A percentile compares a stretch with the other conserved stretches of the same genome.
These are phyloP conservation scores for Cladosporium phlei DNA, from an alignment of 2,329 filamentous ascomycete genomes.

Conservation along the genomic window DNA sequence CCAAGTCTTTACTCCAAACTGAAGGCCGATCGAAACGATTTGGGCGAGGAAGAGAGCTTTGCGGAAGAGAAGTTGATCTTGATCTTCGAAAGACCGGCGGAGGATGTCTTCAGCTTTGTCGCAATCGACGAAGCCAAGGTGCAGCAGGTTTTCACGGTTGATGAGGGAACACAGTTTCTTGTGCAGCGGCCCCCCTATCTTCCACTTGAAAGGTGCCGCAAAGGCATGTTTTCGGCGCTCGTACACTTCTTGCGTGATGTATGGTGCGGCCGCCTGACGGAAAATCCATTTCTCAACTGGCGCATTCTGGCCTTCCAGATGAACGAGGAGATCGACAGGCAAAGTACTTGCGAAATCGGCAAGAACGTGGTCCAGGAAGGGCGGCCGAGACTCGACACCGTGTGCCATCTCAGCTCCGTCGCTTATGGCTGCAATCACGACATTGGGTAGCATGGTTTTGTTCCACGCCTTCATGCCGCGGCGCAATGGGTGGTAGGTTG, in stretches of 20 bases:
- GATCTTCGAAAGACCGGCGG: background rate
- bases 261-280: slow-evolving; percentile 23
- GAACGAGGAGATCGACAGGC: background rate
- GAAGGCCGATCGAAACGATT: background rate
- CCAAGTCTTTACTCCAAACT: background rate
- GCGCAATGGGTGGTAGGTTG: too few species aligned
- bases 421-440: background rate
- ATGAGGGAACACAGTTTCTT: slow-evolving; percentile 17
- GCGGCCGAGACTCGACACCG: background rate
- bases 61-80: background rate
- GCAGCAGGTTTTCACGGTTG: slow-evolving; percentile 5
- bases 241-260: slow-evolving; percentile 24
- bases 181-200: slow-evolving; percentile 19
- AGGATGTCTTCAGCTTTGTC: background rate
- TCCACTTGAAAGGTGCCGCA: slow-evolving; percentile 20
- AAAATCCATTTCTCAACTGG: slow-evolving; percentile 24
- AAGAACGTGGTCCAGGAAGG: background rate
- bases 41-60: background rate
- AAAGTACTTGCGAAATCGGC: background rate
- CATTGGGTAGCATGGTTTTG: too few species aligned
- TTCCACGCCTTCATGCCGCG: too few species aligned
- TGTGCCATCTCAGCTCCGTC: background rate
- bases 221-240: slow-evolving; percentile 23
- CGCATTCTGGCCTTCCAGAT: background rate
- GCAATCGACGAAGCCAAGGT: background rate